Evolutionary conservation across 306 rosid genomes (phyloP).

Genomic region (Urtica urens): DNA sequence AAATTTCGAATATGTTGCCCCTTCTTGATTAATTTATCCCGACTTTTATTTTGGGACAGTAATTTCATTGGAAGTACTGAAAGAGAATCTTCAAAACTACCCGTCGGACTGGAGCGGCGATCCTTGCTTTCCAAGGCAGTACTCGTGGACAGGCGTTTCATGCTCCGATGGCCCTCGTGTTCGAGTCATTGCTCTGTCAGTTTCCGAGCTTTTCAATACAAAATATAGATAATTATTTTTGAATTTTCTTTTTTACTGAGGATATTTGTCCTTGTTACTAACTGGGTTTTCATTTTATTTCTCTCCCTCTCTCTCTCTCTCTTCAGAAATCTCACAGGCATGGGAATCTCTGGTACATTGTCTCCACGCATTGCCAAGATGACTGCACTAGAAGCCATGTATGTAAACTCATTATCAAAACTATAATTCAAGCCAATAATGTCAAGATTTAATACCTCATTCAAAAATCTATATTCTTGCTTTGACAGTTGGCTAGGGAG

Average conservation of each 20-base stretch:
- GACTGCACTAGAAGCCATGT: slow-evolving; percentile 76
- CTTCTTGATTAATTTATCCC: too few species aligned
- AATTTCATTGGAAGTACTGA: slow-evolving; percentile 45
- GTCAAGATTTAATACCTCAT: slow-evolving; percentile 11
- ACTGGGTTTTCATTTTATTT: slow-evolving; percentile 5
- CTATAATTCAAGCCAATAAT: not conserved
- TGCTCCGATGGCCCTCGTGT: slow-evolving; percentile 57
- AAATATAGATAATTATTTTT: not conserved
- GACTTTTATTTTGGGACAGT: slow-evolving; percentile 20
- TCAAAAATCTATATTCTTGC: slow-evolving; percentile 8
- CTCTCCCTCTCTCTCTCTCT: not conserved
- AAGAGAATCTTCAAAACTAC: slow-evolving; percentile 41
- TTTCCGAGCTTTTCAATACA: slow-evolving; percentile 15
- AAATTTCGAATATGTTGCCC: too few species aligned
- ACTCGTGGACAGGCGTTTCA: slow-evolving; percentile 81
- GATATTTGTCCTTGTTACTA: too few species aligned
- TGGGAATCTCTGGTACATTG: slow-evolving; percentile 74
- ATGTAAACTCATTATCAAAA: slow-evolving; percentile 26
- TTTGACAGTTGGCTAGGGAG: slow-evolving; percentile 73
- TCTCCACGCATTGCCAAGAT: slow-evolving; percentile 63
- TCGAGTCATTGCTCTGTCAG: slow-evolving; percentile 77
- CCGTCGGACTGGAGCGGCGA: slow-evolving; percentile 87
- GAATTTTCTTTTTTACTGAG: not conserved
- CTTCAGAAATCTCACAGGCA: slow-evolving; percentile 73
- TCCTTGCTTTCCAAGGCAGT: slow-evolving; percentile 68